A percentile compares a stretch with the other conserved stretches of the same genome.
Evolutionary conservation across 805 yeast genomes (phyloP).

Genomic region (Candida maltosa): DNA sequence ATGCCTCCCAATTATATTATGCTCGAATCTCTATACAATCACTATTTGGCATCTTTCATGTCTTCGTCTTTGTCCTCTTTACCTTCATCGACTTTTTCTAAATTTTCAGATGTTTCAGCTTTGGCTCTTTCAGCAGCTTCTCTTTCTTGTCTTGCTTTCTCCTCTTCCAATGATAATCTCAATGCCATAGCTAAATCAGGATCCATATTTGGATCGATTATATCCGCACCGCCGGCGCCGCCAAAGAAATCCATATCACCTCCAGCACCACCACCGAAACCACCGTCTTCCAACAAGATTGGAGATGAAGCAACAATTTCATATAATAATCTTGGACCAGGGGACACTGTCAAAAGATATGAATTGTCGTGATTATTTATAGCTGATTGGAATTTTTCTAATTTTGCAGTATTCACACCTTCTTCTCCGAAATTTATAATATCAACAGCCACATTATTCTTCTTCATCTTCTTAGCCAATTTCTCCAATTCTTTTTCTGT

Average conservation of each 20-base stretch:
- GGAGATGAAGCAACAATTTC: conserved; percentile 79
- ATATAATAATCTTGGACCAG: conserved; percentile 80
- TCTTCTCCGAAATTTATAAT: conserved; percentile 92
- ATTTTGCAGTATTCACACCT: conserved; percentile 65
- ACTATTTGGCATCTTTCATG: conserved; percentile 13
- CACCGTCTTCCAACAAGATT: conserved; percentile 66
- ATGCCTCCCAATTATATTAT: too few species aligned
- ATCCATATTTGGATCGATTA: conserved; percentile 81
- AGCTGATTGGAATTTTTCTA: conserved; percentile 72
- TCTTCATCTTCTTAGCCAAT: conserved; percentile 88
- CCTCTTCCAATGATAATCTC: conserved; percentile 92
- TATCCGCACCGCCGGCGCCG: conserved; percentile 43
- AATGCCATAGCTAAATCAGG: conserved; percentile 96
- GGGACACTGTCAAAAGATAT: conserved; percentile 82
- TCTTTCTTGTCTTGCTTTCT: conserved; percentile 85
- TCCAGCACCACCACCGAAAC: conserved; percentile 40
- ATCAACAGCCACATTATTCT: conserved; percentile 87
- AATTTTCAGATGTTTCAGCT: conserved; percentile 16
- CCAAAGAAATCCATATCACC: conserved; percentile 34
- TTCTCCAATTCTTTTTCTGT: conserved; percentile 69
- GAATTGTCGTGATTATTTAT: conserved; percentile 77
- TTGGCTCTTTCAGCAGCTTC: conserved; percentile 41
- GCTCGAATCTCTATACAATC: not conserved
- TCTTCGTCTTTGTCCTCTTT: conserved; percentile 16
- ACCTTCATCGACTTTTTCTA: conserved; percentile 31